Conservation (phyloP, 495 filamentous ascomycete species). For the Annulohypoxylon stygium region DNA sequence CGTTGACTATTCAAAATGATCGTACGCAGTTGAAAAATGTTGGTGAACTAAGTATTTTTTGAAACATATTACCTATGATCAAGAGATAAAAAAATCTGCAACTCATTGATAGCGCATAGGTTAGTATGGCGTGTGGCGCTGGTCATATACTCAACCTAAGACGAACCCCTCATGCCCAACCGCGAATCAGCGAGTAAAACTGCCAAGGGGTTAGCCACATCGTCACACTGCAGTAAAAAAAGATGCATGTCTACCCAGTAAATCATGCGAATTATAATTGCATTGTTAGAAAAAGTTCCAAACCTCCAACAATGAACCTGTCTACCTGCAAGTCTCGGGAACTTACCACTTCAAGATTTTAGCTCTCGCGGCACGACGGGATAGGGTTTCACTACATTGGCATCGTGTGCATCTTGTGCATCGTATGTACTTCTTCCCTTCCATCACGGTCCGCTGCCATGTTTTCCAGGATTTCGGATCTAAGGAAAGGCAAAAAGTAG, state of each 20-base stretch:
- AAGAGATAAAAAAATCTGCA: not conserved
- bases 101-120: too few relatives aligned
- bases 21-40: not conserved
- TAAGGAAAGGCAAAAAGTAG: not conserved
- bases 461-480: slow-evolving; percentile 23
- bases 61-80: not conserved
- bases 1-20: not conserved
- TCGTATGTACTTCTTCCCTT: not conserved
- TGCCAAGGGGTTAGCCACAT: not conserved
- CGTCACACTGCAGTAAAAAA: not conserved
- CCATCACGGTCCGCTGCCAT: slow-evolving; percentile 19
- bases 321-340: slow-evolving; percentile 37
- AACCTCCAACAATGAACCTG: slow-evolving; percentile 8
- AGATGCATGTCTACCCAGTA: not conserved
- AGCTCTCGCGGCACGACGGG: slow-evolving; percentile 14
- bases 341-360: slow-evolving; percentile 5
- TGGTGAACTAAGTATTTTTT: not conserved
- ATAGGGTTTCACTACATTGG: slow-evolving; percentile 29
- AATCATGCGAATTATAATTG: not conserved
- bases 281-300: slow-evolving; percentile 12
- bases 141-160: slow-evolving; percentile 3
- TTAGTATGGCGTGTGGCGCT: not conserved
- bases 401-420: not conserved
- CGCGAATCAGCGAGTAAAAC: not conserved
- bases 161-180: slow-evolving; percentile 13